phyloP scores from a whole-genome alignment of 1,139 yeast species.

The Lodderomyces jiufengensis region DNA sequence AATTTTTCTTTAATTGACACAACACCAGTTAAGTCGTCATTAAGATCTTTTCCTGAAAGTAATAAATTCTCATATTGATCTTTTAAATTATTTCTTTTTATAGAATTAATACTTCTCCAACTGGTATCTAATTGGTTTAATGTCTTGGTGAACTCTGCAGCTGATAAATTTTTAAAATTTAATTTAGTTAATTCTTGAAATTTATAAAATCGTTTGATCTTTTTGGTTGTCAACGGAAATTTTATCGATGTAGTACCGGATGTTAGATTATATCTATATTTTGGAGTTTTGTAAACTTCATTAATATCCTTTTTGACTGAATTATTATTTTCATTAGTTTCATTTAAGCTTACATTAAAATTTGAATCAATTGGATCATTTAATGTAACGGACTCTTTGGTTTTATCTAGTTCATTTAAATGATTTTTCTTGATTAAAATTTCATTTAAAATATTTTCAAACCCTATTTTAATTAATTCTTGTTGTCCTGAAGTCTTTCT shows the following conservation, averaged over 20 bases:
- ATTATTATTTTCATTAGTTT: no score
- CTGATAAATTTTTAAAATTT: background rate
- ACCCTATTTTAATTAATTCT: background rate
- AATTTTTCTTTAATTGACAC: no score
- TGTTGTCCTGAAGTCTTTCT: slow-evolving; percentile 4
- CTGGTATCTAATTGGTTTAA: no score
- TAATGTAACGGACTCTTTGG: no score
- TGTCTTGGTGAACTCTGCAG: no score
- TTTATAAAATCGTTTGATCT: background rate
- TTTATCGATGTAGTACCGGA: slow-evolving; percentile 1
- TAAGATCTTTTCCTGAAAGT: background rate
- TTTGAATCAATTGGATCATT: no score
- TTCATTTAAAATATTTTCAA: slow-evolving; percentile 5
- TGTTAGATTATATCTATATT: slow-evolving; percentile 2
- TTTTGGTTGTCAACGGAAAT: background rate
- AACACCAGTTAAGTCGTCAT: background rate
- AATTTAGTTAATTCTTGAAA: background rate
- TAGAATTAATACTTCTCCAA: background rate
- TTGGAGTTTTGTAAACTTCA: background rate
- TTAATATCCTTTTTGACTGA: background rate
- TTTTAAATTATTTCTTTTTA: background rate
- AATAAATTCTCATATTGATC: slow-evolving; percentile 1
- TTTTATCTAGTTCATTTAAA: no score
- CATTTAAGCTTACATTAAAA: no score
- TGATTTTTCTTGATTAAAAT: background rate